Base-by-base conservation (phyloP, 345 rosid species). In the Limnanthes douglasii region DNA sequence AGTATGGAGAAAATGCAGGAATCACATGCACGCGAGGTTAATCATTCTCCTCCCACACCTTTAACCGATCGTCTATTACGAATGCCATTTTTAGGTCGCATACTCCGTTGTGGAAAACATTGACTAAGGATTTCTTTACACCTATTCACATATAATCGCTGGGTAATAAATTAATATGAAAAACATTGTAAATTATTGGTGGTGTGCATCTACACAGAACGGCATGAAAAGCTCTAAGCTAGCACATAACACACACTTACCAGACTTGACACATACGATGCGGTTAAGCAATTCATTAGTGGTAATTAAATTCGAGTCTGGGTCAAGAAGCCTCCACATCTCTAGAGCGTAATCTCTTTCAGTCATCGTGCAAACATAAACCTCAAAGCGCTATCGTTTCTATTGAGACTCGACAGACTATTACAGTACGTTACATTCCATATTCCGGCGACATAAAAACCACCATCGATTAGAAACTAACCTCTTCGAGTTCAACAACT, bases 251-350 rank as follows among this genome's bases (percentile, higher is more conserved):
- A n/a, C n/a, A 11, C 15, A 2, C 11, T 31, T 56, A 85, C 99
- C 96, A 54, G 99, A 67, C 54, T 78, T 92, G 31, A 92, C 99
- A 53, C 99, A 85, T 25, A 81, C 95, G 37, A 92, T 75, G 36
- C 96, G 83, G 48, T 75, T 68, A 57, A 75, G 60, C 37, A 92
- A 48, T 46, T 85, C 77, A 62, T 69, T 78, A 18, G 72, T 37
- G 60, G 48, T 73, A 27, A 92, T 92, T 70, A 92, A 61, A 61
- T 71, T 92, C 55, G 86, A 78, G 31, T 81, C 96, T 30, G 99
- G 99, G 53, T 92, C 96, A 62, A 92, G 96, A 62, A 92, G 99
- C 70, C 96, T 73, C 99, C 96, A 92, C 95, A 92, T 92, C 66
- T 92, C 99, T 41, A 85, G 59, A 35, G 99, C 96, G 53, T 92